These are phyloP conservation scores for Fragaria iinumae DNA, from an alignment of 306 rosid genomes.

Conservation along the genomic window DNA sequence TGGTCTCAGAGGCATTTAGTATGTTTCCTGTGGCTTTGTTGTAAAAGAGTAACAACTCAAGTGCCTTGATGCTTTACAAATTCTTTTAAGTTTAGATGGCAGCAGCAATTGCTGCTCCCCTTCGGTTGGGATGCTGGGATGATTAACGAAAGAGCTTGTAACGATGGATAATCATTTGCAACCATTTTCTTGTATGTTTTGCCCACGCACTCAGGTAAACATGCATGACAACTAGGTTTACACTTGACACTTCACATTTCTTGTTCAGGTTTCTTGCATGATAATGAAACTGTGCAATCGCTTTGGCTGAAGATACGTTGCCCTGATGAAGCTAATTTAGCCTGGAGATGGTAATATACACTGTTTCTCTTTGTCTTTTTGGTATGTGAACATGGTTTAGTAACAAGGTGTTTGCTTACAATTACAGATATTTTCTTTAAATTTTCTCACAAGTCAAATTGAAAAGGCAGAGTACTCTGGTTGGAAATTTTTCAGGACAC, in stretches of 20 bases:
- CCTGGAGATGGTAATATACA: slow-evolving; percentile 83
- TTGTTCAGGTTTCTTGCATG: slow-evolving; percentile 40
- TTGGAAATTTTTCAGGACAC: neutral
- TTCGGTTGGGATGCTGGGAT: neutral
- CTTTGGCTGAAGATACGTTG: slow-evolving; percentile 51
- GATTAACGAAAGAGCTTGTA: neutral
- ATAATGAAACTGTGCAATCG: slow-evolving; percentile 38
- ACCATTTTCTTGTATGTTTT: slow-evolving; percentile 2
- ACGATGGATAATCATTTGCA: neutral
- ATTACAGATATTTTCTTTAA: no score
- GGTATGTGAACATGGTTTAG: neutral
- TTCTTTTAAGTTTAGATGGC: neutral
- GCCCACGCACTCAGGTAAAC: no score
- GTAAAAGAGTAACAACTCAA: neutral
- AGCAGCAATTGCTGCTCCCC: neutral
- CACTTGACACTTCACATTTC: neutral
- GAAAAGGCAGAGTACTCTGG: neutral
- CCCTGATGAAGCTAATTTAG: slow-evolving; percentile 78
- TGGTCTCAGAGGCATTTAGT: neutral
- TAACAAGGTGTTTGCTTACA: neutral
- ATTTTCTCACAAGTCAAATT: neutral
- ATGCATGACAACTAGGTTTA: neutral
- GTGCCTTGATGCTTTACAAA: neutral
- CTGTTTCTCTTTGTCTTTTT: slow-evolving; percentile 7
- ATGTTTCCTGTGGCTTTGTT: neutral